These are phyloP conservation scores for Golovinomyces cichoracearum DNA, from an alignment of 2,329 filamentous ascomycete genomes.

Conservation along the genomic window DNA sequence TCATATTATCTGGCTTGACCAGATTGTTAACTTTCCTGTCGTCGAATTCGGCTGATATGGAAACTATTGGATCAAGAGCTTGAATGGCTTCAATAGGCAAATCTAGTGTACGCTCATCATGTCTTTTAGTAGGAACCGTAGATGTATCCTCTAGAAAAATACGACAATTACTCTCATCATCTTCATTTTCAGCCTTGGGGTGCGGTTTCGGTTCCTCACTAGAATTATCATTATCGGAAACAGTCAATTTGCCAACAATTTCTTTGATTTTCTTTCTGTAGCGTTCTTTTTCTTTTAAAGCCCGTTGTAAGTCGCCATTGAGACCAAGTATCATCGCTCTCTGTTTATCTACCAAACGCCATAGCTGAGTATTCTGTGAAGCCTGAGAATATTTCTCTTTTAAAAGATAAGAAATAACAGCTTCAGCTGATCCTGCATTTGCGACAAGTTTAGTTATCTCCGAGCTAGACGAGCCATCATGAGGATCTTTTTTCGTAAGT, in stretches of 20 bases:
- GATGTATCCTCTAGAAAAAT: not conserved
- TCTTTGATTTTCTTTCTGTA: conserved; percentile 84
- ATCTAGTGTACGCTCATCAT: conserved; percentile 9
- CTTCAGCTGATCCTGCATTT: conserved; percentile 68
- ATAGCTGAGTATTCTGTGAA: conserved; percentile 76
- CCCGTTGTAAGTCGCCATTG: conserved; percentile 78
- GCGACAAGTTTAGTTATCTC: conserved; percentile 60
- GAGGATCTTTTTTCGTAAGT: conserved; percentile 30
- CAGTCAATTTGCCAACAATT: conserved; percentile 20
- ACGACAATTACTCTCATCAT: not conserved
- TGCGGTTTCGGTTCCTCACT: conserved; percentile 9
- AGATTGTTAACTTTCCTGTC: too few species aligned
- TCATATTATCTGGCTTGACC: too few species aligned
- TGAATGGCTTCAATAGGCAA: conserved; percentile 34
- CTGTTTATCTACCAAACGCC: conserved; percentile 91
- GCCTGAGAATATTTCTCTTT: conserved; percentile 77
- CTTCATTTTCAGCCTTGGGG: not conserved
- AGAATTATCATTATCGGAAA: conserved; percentile 12
- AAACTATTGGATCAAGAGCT: conserved; percentile 39
- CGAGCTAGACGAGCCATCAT: conserved; percentile 27
- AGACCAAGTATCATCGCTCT: conserved; percentile 75
- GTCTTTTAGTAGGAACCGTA: not conserved
- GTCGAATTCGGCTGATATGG: conserved; percentile 25
- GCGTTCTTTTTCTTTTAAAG: conserved; percentile 79
- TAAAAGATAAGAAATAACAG: conserved; percentile 62